Evolutionary conservation across 2,329 filamentous ascomycete species (phyloP), one percentile per base, ranked within the genome.

Genomic region (Paraphaeosphaeria minitans): DNA sequence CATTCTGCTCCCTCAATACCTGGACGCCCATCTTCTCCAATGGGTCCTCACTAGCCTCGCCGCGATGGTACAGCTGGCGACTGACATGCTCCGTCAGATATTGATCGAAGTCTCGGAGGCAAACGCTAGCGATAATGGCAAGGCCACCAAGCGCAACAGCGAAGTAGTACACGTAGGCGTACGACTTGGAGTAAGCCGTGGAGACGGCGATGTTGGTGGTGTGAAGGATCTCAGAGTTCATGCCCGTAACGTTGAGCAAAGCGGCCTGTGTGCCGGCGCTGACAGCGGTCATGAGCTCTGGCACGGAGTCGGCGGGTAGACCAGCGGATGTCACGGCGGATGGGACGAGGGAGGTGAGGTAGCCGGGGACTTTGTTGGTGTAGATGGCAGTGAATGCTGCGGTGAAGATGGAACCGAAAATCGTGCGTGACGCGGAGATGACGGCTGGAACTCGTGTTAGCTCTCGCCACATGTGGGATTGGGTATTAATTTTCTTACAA

Each of bases 161-260:
- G 12, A 59, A 58, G 51, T 69, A 69, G 50, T 69, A 69, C 1
- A 69, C 61, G 27, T 68, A 69, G 9, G 67, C 45, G 46, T 67
- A 69, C 0, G 66, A 58, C 12, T 52, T 66, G 1, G 63, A 55
- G 42, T 67, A 67, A 10, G 61, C 59, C 24, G 61, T 48, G 19
- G 56, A 55, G 3, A 66, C 58, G 16, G 62, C 62, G 7, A 57
- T 55, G 16, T 56, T 58, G 12, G 68, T 65, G 3, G 43, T 51
- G 21, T 35, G 50, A 3, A 60, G 63, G 14, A 70, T 62, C 24
- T 56, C 61, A 3, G 41, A 19, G 19, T 22, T 48, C 55, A 69
- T 54, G 31, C 57, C 59, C 19, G 58, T 22, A 16, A 58, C 49
- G 6, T 24, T 43, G 19, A 55, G 50, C 19, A 64, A 52, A 4